phyloP scores from a whole-genome alignment of 805 yeast species.

The Barnettozyma wickerhamii region DNA sequence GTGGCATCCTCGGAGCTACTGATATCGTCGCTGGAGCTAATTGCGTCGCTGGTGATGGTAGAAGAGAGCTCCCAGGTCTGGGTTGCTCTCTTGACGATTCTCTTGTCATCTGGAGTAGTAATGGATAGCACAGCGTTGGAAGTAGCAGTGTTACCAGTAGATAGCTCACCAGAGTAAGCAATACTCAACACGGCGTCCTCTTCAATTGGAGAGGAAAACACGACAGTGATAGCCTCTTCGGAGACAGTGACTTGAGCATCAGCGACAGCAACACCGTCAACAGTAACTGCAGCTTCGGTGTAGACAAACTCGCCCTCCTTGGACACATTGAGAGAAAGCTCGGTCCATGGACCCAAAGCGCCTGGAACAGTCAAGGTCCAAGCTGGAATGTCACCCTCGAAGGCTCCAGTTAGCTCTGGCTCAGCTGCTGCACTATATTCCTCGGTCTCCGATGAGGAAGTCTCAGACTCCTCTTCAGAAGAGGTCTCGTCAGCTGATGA shows the following conservation, averaged over 20 bases:
- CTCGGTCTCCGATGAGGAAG: not conserved
- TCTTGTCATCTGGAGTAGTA: conserved; percentile 10
- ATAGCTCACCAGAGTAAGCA: not conserved
- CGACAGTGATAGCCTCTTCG: not conserved
- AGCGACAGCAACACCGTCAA: conserved; percentile 7
- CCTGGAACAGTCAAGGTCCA: not conserved
- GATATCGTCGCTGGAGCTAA: not conserved
- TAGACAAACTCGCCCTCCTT: not conserved
- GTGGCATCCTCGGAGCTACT: too few relatives aligned
- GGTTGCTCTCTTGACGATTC: conserved; percentile 7
- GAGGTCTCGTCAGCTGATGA: not conserved
- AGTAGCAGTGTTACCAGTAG: not conserved
- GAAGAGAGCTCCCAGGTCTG: conserved; percentile 1
- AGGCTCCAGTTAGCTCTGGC: not conserved
- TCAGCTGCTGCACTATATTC: not conserved
- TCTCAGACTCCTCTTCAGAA: not conserved
- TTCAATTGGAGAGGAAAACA: not conserved
- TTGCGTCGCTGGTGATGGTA: not conserved
- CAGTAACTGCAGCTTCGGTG: conserved; percentile 5
- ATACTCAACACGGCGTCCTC: not conserved
- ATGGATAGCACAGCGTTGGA: conserved; percentile 1
- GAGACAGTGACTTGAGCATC: not conserved
- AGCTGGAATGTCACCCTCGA: not conserved
- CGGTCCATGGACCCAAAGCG: conserved; percentile 1
- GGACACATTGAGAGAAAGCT: not conserved